phyloP scores from a whole-genome alignment of 345 rosid species.

The Gossypium mustelinum region DNA sequence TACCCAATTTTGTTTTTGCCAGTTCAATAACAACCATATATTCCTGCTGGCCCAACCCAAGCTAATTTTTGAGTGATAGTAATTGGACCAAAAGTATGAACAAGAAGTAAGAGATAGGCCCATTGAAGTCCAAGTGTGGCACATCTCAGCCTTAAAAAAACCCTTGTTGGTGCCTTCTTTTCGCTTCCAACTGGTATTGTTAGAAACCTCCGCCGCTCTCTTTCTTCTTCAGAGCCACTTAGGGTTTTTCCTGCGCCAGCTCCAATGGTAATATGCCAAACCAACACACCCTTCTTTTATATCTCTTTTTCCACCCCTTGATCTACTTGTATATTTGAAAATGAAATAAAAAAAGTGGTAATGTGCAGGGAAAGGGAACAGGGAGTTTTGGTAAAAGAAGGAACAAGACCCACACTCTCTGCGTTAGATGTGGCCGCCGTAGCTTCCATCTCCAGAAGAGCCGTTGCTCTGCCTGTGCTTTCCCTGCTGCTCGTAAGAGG shows the following conservation, averaged over 20 bases:
- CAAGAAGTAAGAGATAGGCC: neutral
- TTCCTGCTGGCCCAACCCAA: neutral
- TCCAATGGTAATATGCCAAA: slow-evolving; percentile 31
- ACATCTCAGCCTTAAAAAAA: neutral
- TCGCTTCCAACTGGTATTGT: neutral
- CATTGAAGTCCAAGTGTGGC: neutral
- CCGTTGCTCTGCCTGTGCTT: slow-evolving; percentile 88
- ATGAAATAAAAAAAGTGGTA: slow-evolving; percentile 10
- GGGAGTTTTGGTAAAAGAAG: slow-evolving; percentile 99
- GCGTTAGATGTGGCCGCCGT: slow-evolving; percentile 98
- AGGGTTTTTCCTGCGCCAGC: slow-evolving; percentile 20
- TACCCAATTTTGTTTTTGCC: no score
- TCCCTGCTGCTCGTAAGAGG: slow-evolving; percentile 98
- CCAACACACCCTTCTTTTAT: neutral
- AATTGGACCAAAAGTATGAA: neutral
- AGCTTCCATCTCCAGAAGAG: slow-evolving; percentile 99
- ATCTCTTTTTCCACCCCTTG: neutral
- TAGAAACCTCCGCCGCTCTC: slow-evolving; percentile 4
- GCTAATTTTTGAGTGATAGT: neutral
- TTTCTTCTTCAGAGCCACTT: slow-evolving; percentile 7
- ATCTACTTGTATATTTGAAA: neutral
- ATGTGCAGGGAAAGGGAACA: slow-evolving; percentile 84
- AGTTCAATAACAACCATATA: neutral
- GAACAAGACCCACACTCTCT: slow-evolving; percentile 97
- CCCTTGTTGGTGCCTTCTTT: neutral